A percentile compares a stretch with the other conserved stretches of the same genome.
phyloP scores from a whole-genome alignment of 208 protist genomes.

The Naegleria lovaniensis region DNA sequence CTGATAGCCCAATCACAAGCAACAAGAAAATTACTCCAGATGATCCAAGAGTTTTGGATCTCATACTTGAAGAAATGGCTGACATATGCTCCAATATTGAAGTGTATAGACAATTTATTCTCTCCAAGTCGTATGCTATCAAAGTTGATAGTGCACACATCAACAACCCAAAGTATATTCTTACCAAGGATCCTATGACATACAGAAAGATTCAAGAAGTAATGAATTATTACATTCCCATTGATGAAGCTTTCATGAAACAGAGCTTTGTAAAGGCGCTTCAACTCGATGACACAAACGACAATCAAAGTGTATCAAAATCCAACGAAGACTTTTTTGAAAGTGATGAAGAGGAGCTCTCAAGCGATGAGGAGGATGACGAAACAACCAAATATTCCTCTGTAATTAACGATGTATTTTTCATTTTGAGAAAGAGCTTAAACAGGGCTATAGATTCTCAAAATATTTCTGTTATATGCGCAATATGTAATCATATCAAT shows the following conservation, averaged over 20 bases:
- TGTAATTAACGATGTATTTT: conserved; percentile 10
- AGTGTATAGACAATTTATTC: background rate
- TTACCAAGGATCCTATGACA: background rate
- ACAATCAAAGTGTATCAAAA: background rate
- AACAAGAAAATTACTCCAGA: background rate
- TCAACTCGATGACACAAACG: background rate
- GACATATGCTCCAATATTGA: background rate
- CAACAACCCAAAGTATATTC: background rate
- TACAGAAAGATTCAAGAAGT: conserved; percentile 6
- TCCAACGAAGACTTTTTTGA: background rate
- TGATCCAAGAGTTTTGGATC: background rate
- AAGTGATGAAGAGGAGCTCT: background rate
- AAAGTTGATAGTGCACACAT: background rate
- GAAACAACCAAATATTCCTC: background rate
- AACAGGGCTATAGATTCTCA: background rate
- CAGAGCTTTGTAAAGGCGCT: background rate
- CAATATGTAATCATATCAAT: background rate
- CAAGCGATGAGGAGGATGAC: background rate
- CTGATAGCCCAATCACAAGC: background rate
- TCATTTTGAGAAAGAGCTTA: conserved; percentile 8
- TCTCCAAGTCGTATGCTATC: background rate
- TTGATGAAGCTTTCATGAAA: conserved; percentile 18
- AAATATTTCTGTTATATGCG: background rate
- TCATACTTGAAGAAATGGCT: background rate
- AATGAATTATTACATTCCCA: background rate